These are phyloP conservation scores for Jimgerdemannia lactiflua DNA, from an alignment of 192 early-diverging fungal genomes.

Conservation along the genomic window DNA sequence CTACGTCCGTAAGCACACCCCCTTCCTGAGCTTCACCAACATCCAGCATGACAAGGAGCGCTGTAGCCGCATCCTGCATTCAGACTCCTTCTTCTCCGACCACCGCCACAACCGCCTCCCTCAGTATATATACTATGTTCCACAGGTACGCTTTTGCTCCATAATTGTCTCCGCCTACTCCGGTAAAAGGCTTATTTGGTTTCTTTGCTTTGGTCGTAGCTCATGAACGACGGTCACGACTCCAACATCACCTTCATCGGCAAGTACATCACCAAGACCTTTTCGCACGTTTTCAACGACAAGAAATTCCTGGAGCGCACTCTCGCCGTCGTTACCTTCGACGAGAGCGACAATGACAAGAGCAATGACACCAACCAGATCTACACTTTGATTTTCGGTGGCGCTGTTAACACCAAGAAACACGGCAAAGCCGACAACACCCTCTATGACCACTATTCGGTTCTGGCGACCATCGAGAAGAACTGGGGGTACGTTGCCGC, in stretches of 20 bases:
- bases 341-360: neutral
- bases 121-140: conserved; percentile 10
- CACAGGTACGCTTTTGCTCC: too few species aligned
- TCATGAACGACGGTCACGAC: conserved; percentile 15
- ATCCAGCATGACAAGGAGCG: conserved; percentile 19
- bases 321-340: conserved; percentile 8
- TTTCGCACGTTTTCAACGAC: conserved; percentile 3
- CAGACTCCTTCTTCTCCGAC: neutral
- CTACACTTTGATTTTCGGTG: conserved; percentile 2
- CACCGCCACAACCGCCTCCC: conserved; percentile 3
- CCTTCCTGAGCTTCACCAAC: conserved; percentile 36
- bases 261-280: conserved; percentile 6
- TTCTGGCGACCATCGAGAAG: conserved; percentile 44
- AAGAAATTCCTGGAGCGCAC: conserved; percentile 4
- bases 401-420: conserved; percentile 1
- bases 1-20: conserved; percentile 32
- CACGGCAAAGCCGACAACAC: conserved; percentile 31
- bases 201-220: neutral
- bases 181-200: neutral
- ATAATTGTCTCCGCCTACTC: neutral
- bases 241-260: conserved; percentile 2
- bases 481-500: conserved; percentile 21
- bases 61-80: conserved; percentile 9
- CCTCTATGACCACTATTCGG: conserved; percentile 45
- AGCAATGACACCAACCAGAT: conserved; percentile 9